phyloP scores from a whole-genome alignment of 164 flowering plant species.

The Saururus chinensis region DNA sequence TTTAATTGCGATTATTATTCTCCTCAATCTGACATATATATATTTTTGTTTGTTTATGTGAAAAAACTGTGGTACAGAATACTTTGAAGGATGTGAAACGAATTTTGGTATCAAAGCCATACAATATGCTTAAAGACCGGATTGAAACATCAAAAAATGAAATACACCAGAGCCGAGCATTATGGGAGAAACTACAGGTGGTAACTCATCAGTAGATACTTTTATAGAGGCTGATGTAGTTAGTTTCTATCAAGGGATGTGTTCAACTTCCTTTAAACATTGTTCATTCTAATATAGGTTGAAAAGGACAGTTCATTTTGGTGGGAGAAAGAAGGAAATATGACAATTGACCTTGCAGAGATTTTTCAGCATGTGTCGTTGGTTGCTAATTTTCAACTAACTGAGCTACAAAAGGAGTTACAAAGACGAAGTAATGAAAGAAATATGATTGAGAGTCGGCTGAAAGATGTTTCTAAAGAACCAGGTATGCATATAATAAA shows the following conservation, averaged over 20 bases:
- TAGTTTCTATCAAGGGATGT: constrained; percentile 3
- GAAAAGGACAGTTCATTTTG: constrained; percentile 66
- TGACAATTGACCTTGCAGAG: constrained; percentile 70
- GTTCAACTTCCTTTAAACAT: constrained; percentile 12
- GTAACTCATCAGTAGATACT: constrained; percentile 47
- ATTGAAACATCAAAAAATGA: constrained; percentile 73
- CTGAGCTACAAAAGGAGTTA: constrained; percentile 46
- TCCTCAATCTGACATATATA: neutral
- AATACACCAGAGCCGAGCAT: constrained; percentile 41
- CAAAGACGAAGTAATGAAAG: constrained; percentile 46
- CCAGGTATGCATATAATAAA: constrained; percentile 36
- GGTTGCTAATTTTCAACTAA: constrained; percentile 41
- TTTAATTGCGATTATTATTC: neutral
- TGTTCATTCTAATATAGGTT: constrained; percentile 33
- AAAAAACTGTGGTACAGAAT: constrained; percentile 32
- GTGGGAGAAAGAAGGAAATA: constrained; percentile 61
- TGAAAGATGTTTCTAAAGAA: constrained; percentile 66
- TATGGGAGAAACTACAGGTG: constrained; percentile 89
- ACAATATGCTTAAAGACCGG: constrained; percentile 42
- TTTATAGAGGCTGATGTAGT: constrained; percentile 15
- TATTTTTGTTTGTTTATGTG: neutral
- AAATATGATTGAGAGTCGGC: constrained; percentile 39
- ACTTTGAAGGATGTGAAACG: constrained; percentile 56
- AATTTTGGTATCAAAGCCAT: constrained; percentile 54
- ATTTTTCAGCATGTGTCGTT: constrained; percentile 44